A percentile compares a stretch with the other conserved stretches of the same genome.
phyloP scores from a whole-genome alignment of 768 basidiomycete species.

The Suillus luteus region DNA sequence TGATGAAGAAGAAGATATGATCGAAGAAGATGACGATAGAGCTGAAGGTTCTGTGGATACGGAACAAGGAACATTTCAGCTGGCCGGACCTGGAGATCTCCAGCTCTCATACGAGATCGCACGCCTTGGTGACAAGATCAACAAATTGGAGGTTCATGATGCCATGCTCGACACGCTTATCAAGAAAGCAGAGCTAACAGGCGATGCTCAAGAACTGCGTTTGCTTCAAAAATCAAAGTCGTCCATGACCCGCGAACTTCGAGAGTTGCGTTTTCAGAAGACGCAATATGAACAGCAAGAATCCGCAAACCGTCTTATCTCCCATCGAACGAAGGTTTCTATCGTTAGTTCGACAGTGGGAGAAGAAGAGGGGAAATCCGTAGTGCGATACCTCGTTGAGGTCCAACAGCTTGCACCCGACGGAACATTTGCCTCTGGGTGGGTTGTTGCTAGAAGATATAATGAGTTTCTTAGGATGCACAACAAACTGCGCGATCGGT shows the following conservation, averaged over 20 bases:
- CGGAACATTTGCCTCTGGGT: conserved; percentile 79
- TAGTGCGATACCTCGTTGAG: conserved; percentile 90
- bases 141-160: conserved; percentile 78
- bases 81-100: conserved; percentile 87
- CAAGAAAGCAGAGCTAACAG: conserved; percentile 93
- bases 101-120: conserved; percentile 86
- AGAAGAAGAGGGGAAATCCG: conserved; percentile 85
- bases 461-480: conserved; percentile 95
- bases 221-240: conserved; percentile 82
- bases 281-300: conserved; percentile 94
- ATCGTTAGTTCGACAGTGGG: conserved; percentile 83
- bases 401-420: conserved; percentile 85
- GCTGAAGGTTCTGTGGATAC: conserved; percentile 27
- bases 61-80: conserved; percentile 58
- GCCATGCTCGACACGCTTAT: conserved; percentile 84
- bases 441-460: conserved; percentile 92
- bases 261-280: conserved; percentile 87
- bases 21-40: conserved; percentile 46
- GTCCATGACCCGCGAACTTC: conserved; percentile 78
- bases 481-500: conserved; percentile 78
- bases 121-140: conserved; percentile 74
- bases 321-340: conserved; percentile 80
- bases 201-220: conserved; percentile 82
- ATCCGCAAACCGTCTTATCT: conserved; percentile 81
- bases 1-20: conserved; percentile 42